These are phyloP conservation scores for Lyophyllum semitale DNA, from an alignment of 768 basidiomycete genomes.

Conservation along the genomic window DNA sequence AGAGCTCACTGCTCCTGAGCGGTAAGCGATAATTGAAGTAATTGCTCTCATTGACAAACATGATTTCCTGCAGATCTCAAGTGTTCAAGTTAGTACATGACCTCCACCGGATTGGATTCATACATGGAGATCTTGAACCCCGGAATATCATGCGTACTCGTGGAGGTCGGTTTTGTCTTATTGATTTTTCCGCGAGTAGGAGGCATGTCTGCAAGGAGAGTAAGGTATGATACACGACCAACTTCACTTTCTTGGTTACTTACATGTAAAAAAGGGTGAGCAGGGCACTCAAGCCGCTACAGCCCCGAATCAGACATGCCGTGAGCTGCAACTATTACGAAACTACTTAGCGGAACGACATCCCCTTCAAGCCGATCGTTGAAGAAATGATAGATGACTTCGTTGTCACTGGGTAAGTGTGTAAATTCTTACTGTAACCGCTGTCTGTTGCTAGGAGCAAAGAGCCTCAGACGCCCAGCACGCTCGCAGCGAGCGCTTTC, in stretches of 20 bases:
- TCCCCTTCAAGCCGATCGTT: not conserved
- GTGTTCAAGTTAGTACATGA: conserved; percentile 17
- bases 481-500: too few species aligned
- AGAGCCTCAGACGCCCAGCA: too few species aligned
- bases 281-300: conserved; percentile 2
- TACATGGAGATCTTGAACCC: conserved; percentile 20
- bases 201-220: conserved; percentile 14
- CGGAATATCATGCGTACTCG: conserved; percentile 17
- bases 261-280: not conserved
- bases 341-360: conserved; percentile 22
- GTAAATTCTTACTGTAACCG: too few species aligned
- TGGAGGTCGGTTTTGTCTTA: conserved; percentile 18
- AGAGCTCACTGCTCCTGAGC: conserved; percentile 17
- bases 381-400: too few species aligned
- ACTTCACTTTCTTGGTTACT: not conserved
- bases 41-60: conserved; percentile 15
- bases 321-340: conserved; percentile 19
- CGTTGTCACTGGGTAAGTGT: too few species aligned
- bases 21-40: conserved; percentile 16
- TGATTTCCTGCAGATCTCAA: conserved; percentile 20
- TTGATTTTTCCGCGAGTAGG: conserved; percentile 19
- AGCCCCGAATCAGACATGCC: conserved; percentile 14
- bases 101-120: conserved; percentile 20
- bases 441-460: too few species aligned
- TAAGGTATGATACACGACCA: conserved; percentile 9